These are phyloP conservation scores for Salvia rosmarinus DNA, from an alignment of 257 asterid genomes.

Conservation along the genomic window DNA sequence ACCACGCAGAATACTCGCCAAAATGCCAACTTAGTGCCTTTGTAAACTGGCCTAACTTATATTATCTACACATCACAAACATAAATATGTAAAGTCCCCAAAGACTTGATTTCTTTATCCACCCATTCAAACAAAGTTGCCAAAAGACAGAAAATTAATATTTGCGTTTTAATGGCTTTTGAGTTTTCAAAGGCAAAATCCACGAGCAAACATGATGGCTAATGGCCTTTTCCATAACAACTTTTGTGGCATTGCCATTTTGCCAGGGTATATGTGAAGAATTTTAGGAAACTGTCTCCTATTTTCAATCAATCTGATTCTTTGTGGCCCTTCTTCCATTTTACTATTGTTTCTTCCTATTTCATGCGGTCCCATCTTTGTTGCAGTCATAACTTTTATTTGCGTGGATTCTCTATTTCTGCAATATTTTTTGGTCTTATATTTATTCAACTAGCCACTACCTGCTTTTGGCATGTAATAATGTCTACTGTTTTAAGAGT, in stretches of 20 bases:
- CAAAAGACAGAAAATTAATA: background rate
- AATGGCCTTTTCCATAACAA: conserved; percentile 20
- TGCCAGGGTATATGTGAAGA: conserved; percentile 41
- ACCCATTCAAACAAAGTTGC: too few relatives aligned
- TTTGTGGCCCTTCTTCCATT: background rate
- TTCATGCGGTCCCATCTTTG: conserved; percentile 27
- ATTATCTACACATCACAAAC: background rate
- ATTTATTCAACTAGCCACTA: background rate
- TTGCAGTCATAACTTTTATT: background rate
- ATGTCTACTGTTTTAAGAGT: background rate
- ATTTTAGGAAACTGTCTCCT: conserved; percentile 23
- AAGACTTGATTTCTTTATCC: too few relatives aligned
- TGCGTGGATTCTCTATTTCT: background rate
- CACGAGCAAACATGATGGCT: conserved; percentile 44
- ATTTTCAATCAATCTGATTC: conserved; percentile 31
- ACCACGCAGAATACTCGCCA: background rate
- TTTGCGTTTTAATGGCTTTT: background rate
- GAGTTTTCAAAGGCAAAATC: conserved; percentile 19
- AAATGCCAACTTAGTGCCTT: background rate
- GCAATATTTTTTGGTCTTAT: background rate
- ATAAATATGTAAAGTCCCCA: background rate
- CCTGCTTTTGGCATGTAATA: background rate
- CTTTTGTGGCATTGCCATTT: conserved; percentile 33
- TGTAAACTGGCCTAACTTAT: background rate
- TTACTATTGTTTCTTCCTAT: background rate